phyloP scores from a whole-genome alignment of 495 filamentous ascomycete genomes.

The Lepidopterella palustris region DNA sequence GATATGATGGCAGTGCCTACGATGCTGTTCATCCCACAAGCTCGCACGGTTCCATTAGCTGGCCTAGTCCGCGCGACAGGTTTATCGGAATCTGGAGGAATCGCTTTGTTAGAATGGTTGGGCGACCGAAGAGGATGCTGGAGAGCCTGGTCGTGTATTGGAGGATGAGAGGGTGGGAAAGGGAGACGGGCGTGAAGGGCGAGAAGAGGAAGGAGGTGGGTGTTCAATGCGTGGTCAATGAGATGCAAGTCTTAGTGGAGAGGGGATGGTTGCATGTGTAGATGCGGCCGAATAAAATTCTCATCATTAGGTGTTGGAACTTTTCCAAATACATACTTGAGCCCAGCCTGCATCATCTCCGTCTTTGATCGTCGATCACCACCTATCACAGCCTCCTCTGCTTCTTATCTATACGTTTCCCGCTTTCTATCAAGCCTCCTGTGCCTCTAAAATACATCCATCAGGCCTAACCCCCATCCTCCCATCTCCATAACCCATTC shows the following conservation, averaged over 20 bases:
- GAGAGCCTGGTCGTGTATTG: background rate
- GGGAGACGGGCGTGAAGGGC: constrained; percentile 19
- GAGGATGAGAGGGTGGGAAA: constrained; percentile 29
- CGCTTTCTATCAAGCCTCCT: too few relatives aligned
- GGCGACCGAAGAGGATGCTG: background rate
- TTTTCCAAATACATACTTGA: too few relatives aligned
- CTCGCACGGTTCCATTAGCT: constrained; percentile 24
- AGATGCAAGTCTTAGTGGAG: constrained; percentile 72
- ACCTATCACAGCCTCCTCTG: too few relatives aligned
- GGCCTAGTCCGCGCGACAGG: constrained; percentile 31
- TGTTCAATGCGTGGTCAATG: constrained; percentile 66
- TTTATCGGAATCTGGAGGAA: constrained; percentile 7
- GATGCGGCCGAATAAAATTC: too few relatives aligned
- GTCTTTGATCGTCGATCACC: too few relatives aligned
- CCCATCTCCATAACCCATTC: too few relatives aligned
- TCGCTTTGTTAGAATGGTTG: background rate
- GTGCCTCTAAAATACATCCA: too few relatives aligned
- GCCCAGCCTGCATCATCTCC: too few relatives aligned
- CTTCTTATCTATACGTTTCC: too few relatives aligned
- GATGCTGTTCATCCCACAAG: constrained; percentile 41
- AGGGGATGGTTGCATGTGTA: constrained; percentile 79
- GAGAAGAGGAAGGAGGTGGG: constrained; percentile 46
- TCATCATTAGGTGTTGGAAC: too few relatives aligned
- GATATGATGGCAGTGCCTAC: constrained; percentile 57
- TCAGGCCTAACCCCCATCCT: too few relatives aligned